These are phyloP conservation scores for Mucor circinelloides DNA, from an alignment of 371 early-diverging fungal species.

Conservation along the genomic window DNA sequence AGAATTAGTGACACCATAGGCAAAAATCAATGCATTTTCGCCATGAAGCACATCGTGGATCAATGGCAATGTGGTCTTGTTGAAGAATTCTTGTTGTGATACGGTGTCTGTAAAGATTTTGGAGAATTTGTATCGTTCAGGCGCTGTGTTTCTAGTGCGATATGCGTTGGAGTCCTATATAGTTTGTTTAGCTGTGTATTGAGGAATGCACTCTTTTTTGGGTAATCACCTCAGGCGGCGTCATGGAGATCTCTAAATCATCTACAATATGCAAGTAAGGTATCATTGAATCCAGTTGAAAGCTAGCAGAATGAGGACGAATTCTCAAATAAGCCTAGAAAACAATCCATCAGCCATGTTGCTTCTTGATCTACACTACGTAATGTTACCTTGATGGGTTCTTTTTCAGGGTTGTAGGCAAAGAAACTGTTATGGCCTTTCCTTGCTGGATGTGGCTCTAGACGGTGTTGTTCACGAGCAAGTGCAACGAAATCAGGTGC, in stretches of 20 bases:
- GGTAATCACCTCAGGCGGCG: conserved; percentile 42
- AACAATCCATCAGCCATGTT: neutral
- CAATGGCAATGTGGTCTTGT: conserved; percentile 61
- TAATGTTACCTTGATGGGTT: conserved; percentile 22
- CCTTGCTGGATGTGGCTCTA: neutral
- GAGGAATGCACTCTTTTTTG: neutral
- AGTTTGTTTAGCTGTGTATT: neutral
- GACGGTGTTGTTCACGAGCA: neutral
- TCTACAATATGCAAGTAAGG: conserved; percentile 56
- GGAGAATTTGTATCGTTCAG: conserved; percentile 66
- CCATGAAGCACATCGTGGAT: conserved; percentile 57
- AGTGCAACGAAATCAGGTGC: conserved; percentile 9
- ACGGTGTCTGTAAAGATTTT: conserved; percentile 59
- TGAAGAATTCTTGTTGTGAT: conserved; percentile 60
- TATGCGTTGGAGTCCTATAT: conserved; percentile 39
- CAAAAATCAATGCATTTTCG: conserved; percentile 68
- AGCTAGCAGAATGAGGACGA: conserved; percentile 30
- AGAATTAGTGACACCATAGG: conserved; percentile 81
- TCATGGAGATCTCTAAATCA: conserved; percentile 48
- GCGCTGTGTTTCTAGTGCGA: conserved; percentile 45
- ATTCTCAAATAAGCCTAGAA: conserved; percentile 51
- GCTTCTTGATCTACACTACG: neutral
- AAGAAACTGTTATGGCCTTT: conserved; percentile 7
- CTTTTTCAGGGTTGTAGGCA: conserved; percentile 29
- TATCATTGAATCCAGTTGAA: conserved; percentile 7